Evolutionary conservation across 768 basidiomycete species (phyloP).

Genomic region (Auricularia cornea): DNA sequence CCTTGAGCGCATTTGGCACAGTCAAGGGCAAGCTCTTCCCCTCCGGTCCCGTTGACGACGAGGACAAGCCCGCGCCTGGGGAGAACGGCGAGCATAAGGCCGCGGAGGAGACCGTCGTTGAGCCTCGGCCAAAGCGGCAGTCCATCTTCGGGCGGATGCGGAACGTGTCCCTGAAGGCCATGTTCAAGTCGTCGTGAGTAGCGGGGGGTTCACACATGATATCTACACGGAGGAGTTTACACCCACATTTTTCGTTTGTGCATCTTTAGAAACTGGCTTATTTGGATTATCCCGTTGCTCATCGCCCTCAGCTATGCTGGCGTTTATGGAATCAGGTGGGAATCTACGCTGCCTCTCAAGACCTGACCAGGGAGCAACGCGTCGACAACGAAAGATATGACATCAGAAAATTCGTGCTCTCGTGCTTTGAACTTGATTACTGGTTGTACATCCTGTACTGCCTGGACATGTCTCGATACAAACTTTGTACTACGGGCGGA

Average conservation of each 20-base stretch:
- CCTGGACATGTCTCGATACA: too few relatives aligned
- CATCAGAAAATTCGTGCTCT: too few relatives aligned
- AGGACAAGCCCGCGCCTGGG: conserved; percentile 25
- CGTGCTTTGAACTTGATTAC: too few relatives aligned
- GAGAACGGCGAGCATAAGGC: background rate
- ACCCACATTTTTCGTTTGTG: background rate
- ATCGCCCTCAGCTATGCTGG: background rate
- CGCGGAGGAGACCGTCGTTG: background rate
- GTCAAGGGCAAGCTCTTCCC: conserved; percentile 19
- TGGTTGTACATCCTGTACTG: too few relatives aligned
- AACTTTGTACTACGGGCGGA: too few relatives aligned
- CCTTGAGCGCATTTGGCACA: conserved; percentile 16
- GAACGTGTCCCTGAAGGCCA: conserved; percentile 18
- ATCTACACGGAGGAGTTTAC: background rate
- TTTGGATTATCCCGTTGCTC: background rate
- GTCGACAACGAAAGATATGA: too few relatives aligned
- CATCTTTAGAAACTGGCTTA: background rate
- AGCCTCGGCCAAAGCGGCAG: conserved; percentile 41
- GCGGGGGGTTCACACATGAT: background rate
- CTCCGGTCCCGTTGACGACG: conserved; percentile 22
- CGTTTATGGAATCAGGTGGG: background rate
- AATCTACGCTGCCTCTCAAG: background rate
- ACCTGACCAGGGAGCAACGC: too few relatives aligned
- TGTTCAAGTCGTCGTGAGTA: conserved; percentile 25
- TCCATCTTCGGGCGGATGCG: conserved; percentile 50